Base-by-base conservation (phyloP, 805 yeast genomes). In the Pichia gijzeniarum region DNA sequence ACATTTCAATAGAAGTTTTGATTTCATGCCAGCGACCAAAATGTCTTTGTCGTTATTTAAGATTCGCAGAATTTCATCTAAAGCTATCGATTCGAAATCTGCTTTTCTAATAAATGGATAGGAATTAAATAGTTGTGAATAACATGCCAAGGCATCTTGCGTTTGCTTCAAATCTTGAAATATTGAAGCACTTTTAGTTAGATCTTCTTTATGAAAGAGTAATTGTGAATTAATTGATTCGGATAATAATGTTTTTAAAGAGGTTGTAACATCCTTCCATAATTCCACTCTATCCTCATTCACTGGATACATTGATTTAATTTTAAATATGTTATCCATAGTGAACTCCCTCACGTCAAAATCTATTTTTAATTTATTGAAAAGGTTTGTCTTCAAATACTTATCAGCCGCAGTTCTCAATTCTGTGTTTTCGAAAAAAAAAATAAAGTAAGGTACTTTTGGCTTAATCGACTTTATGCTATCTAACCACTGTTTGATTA, bases 401-500 rank as follows among this genome's bases (percentile, higher is more conserved):
- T 60, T 61, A 27, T 57, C 62, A 18, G 61, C 46, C 14, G 57
- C 41, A 5, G 61, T 49, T 22, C 49, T 51, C 4, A 41, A 35
- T 18, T 57, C 58, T 5, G 53, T 47, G 18, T 56, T 50, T 3
- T 73, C 70, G 55, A 73, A 76, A 40, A 76, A 69, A 0, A 86
- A 62, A 4, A 88, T 71, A 49, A 76, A 67, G 82, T 58, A 54
- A 10, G 55, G 52, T 8, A 89, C 79, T 41, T 79, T 81, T 9
- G 82, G 74, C 2, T 76, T 72, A 45, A 75, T 41, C 58, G 65
- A 46, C 48, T 67, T 53, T 51, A 68, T 53, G 37, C 70, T 54
- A 44, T 73, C 69, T 21, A 85, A 67, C 98, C 99, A 93, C 53
- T 84, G 93, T 40, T 72, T 74, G 19, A 90, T 77, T 52, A 88